Conservation (phyloP, 1,284 basidiomycete species). For the Wolfiporia cocos region DNA sequence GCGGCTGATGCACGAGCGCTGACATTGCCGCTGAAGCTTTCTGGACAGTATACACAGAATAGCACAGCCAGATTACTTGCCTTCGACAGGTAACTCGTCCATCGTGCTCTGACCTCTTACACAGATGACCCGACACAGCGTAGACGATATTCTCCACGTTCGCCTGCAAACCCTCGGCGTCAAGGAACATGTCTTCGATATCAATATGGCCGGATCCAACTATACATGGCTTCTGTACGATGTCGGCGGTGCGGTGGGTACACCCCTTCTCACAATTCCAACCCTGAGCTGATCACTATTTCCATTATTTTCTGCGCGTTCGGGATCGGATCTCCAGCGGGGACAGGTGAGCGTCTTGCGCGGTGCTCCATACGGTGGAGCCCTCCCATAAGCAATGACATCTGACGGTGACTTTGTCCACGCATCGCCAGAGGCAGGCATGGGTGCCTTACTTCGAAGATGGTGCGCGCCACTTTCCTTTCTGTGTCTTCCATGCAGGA, state of each 20-base stretch:
- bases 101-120: neutral
- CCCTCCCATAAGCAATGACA: too few species aligned
- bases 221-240: slow-evolving; percentile 76
- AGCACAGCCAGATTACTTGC: slow-evolving; percentile 60
- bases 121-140: slow-evolving; percentile 3
- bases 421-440: slow-evolving; percentile 49
- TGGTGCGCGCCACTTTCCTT: slow-evolving; percentile 37
- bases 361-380: too few species aligned
- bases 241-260: slow-evolving; percentile 65
- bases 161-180: slow-evolving; percentile 75
- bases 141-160: slow-evolving; percentile 72
- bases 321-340: slow-evolving; percentile 29
- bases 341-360: slow-evolving; percentile 44
- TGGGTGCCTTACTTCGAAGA: slow-evolving; percentile 84
- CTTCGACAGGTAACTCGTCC: slow-evolving; percentile 49
- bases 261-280: neutral
- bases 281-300: too few species aligned
- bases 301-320: neutral
- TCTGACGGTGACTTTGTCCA: too few species aligned
- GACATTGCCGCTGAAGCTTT: slow-evolving; percentile 42
- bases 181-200: slow-evolving; percentile 67
- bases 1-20: neutral
- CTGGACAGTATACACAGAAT: slow-evolving; percentile 60
- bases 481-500: too few species aligned
- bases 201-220: slow-evolving; percentile 50